Evolutionary conservation across 2,329 filamentous ascomycete species (phyloP).

Genomic region (Nemania sp.): DNA sequence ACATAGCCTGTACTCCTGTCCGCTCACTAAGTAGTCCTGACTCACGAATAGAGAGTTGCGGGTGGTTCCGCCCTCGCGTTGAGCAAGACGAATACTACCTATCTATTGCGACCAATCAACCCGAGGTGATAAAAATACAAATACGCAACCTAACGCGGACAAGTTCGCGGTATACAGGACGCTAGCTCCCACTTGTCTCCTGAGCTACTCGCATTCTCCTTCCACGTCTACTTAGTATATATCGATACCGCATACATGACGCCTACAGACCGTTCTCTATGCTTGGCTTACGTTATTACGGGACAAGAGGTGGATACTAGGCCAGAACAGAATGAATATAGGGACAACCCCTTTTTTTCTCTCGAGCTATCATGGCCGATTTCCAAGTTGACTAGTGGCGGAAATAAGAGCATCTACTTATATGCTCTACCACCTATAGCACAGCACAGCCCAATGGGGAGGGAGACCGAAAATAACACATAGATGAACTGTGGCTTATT

Average conservation of each 20-base stretch:
- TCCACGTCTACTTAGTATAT: not conserved
- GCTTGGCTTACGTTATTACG: not conserved
- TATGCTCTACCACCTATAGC: not conserved
- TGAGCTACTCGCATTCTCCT: no score
- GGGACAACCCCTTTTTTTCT: not conserved
- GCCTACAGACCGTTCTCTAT: not conserved
- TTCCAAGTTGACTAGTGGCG: not conserved
- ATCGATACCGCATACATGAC: not conserved
- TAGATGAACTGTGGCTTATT: not conserved
- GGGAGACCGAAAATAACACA: no score
- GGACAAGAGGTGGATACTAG: not conserved
- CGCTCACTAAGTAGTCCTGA: not conserved
- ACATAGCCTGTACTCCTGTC: not conserved
- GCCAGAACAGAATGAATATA: no score
- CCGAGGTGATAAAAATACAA: not conserved
- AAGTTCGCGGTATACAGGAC: not conserved
- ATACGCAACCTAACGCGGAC: not conserved
- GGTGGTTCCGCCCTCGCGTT: conserved; percentile 9
- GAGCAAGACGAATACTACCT: not conserved
- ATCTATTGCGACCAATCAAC: not conserved
- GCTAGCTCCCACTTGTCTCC: not conserved
- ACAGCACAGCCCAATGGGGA: no score
- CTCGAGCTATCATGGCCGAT: not conserved
- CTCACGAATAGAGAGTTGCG: conserved; percentile 17
- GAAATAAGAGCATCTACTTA: not conserved